A percentile compares a stretch with the other conserved stretches of the same genome.
phyloP scores from a whole-genome alignment of 768 basidiomycete species.

The Cystobasidium tubakii region DNA sequence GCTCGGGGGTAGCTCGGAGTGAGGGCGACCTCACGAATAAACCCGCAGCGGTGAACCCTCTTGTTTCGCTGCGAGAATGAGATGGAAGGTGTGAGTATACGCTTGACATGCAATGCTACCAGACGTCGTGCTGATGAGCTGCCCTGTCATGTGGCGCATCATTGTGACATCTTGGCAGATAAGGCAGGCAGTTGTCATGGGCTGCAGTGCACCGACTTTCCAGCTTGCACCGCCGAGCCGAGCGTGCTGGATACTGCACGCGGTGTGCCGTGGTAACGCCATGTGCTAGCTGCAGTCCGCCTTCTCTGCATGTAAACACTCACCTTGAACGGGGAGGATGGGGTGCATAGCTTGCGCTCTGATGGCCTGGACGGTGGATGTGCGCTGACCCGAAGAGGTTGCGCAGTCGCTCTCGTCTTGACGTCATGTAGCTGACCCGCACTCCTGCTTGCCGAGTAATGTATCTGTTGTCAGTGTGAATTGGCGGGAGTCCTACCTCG shows the following conservation, averaged over 20 bases:
- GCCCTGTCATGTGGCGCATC: conserved; percentile 2
- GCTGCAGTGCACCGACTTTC: too few relatives aligned
- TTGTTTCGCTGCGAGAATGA: neutral
- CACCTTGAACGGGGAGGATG: conserved; percentile 8
- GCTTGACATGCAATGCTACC: neutral
- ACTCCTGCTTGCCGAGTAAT: too few relatives aligned
- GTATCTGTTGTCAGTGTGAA: too few relatives aligned
- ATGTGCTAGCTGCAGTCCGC: neutral
- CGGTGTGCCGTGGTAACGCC: too few relatives aligned
- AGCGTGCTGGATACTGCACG: too few relatives aligned
- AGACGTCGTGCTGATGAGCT: neutral
- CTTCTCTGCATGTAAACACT: neutral
- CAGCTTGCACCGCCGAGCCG: neutral
- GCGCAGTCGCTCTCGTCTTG: conserved; percentile 3
- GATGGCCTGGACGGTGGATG: neutral
- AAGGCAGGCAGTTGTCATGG: too few relatives aligned
- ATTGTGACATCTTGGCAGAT: neutral
- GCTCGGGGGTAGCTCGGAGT: conserved; percentile 7
- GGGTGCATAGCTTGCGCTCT: neutral
- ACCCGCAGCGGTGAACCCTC: neutral
- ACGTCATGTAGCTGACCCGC: neutral
- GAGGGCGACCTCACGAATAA: conserved; percentile 2
- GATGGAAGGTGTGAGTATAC: neutral
- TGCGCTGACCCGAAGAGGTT: conserved; percentile 5
- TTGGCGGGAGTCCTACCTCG: neutral